Conservation (phyloP, 164 flowering plant species). For the Umbilicus rupestris region DNA sequence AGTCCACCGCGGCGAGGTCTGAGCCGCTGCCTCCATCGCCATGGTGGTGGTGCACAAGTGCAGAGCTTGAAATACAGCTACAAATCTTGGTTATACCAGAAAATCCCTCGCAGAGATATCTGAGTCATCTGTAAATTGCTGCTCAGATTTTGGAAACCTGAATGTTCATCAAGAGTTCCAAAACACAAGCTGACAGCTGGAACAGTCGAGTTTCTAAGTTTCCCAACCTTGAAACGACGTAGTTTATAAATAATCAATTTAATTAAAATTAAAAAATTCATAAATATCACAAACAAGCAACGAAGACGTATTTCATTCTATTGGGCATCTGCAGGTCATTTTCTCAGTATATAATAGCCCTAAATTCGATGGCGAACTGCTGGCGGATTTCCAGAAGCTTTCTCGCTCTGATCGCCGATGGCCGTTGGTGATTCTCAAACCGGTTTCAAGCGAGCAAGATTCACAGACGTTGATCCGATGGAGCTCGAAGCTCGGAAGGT, state of each 20-base stretch:
- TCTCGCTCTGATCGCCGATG: conserved; percentile 14
- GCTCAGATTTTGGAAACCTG: too few relatives aligned
- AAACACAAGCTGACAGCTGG: too few relatives aligned
- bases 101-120: too few relatives aligned
- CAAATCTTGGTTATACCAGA: too few relatives aligned
- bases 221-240: too few relatives aligned
- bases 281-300: not conserved
- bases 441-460: conserved; percentile 36
- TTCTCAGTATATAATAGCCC: not conserved
- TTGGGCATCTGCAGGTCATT: not conserved
- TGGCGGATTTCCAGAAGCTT: not conserved
- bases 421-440: conserved; percentile 15
- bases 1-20: too few relatives aligned
- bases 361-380: not conserved
- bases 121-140: too few relatives aligned
- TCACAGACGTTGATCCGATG: conserved; percentile 39
- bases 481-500: conserved; percentile 48
- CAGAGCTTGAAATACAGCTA: too few relatives aligned
- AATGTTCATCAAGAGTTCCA: too few relatives aligned
- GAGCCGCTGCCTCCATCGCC: too few relatives aligned
- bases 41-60: too few relatives aligned
- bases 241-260: not conserved
- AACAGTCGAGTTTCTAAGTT: too few relatives aligned
- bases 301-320: not conserved
- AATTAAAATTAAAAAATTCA: not conserved